Percentiles rank a stretch among this genome's conserved stretches.
phyloP scores from a whole-genome alignment of 2,329 filamentous ascomycete genomes.

The Davidsoniella neocaledoniae region DNA sequence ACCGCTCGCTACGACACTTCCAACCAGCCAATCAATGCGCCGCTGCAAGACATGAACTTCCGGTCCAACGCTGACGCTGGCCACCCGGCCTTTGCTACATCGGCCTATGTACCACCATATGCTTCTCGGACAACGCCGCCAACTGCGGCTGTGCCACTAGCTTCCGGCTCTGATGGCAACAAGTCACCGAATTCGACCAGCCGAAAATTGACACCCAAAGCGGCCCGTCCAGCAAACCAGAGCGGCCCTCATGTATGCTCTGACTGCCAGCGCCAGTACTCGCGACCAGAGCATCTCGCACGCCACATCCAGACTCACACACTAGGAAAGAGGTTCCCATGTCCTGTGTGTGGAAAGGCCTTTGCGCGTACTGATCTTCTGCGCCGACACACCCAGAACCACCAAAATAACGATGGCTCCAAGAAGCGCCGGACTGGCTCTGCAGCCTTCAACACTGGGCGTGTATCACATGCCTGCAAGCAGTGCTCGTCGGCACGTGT shows the following conservation, averaged over 20 bases:
- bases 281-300: constrained; percentile 36
- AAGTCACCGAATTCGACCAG: too few relatives aligned
- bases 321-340: constrained; percentile 31
- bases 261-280: constrained; percentile 34
- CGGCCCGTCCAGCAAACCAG: neutral
- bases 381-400: constrained; percentile 34
- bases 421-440: constrained; percentile 31
- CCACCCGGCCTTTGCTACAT: too few relatives aligned
- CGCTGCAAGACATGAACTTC: neutral
- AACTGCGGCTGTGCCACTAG: too few relatives aligned
- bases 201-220: too few relatives aligned
- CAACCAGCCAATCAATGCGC: neutral
- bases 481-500: constrained; percentile 35
- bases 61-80: neutral
- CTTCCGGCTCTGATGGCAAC: too few relatives aligned
- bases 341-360: constrained; percentile 34
- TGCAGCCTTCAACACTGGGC: constrained; percentile 27
- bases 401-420: constrained; percentile 29
- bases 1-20: neutral
- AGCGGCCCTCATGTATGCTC: constrained; percentile 26
- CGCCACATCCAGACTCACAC: constrained; percentile 35
- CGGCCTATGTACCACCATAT: too few relatives aligned
- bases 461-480: constrained; percentile 36
- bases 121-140: too few relatives aligned
- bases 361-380: constrained; percentile 37